Evolutionary conservation across 2,329 filamentous ascomycete genomes (phyloP).

Genomic region (Alternaria hordeiaustralica): DNA sequence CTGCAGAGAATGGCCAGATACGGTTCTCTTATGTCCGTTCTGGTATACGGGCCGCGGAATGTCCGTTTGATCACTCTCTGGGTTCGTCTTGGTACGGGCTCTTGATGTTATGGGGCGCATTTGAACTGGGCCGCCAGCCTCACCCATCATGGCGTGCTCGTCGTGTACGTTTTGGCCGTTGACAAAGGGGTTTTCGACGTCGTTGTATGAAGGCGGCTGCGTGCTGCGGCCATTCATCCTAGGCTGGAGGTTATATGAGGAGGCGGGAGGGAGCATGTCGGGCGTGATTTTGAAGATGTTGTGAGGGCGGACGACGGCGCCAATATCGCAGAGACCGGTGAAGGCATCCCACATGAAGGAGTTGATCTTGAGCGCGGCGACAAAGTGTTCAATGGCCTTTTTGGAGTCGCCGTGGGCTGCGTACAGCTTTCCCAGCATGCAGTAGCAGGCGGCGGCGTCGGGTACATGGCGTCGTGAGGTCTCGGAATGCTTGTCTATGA

Average conservation of each 20-base stretch:
- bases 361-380: slow-evolving; percentile 86
- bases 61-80: slow-evolving; percentile 49
- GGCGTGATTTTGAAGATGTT: slow-evolving; percentile 84
- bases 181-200: slow-evolving; percentile 57
- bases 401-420: slow-evolving; percentile 79
- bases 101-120: slow-evolving; percentile 51
- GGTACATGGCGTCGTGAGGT: slow-evolving; percentile 75
- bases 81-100: slow-evolving; percentile 47
- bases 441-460: slow-evolving; percentile 83
- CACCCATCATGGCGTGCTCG: slow-evolving; percentile 54
- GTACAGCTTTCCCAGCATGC: slow-evolving; percentile 86
- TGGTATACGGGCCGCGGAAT: slow-evolving; percentile 46
- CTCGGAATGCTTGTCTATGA: slow-evolving; percentile 72
- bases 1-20: slow-evolving; percentile 77
- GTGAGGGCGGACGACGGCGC: slow-evolving; percentile 76
- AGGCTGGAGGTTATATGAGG: slow-evolving; percentile 49
- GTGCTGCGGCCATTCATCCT: slow-evolving; percentile 54
- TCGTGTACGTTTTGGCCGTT: slow-evolving; percentile 50
- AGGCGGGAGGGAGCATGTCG: slow-evolving; percentile 60
- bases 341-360: slow-evolving; percentile 99
- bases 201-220: slow-evolving; percentile 32
- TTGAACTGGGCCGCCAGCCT: slow-evolving; percentile 42
- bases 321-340: slow-evolving; percentile 81
- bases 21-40: slow-evolving; percentile 81
- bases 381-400: slow-evolving; percentile 84